Base-by-base conservation (phyloP, 345 rosid species). In the Citrus inodora region DNA sequence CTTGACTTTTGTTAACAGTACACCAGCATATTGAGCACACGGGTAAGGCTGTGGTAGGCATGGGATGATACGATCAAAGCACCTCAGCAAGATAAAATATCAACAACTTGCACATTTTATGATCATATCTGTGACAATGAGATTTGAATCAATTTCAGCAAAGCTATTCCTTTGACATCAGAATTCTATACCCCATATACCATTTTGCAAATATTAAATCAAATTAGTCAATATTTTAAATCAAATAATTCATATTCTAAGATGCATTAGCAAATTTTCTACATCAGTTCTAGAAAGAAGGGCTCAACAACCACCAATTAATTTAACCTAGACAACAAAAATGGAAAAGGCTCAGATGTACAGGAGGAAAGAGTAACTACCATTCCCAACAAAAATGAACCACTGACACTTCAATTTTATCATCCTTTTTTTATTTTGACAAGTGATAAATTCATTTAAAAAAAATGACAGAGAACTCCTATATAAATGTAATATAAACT, bases 261-360 rank as follows among this genome's bases (percentile, higher is more conserved):
- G 27, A 75, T 9, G 78, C n/a, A 62, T 25, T 64, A 65, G n/a
- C 32, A 32, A 75, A 48, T 25, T 75, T 32, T 64, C 66, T 22
- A 75, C 16, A 9, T 74, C 68, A 74, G 33, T 40, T 9, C 62
- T 61, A 14, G 62, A 61, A 38, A 24, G 40, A 53, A 58, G 53
- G 3, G 46, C 16, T 28, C 58, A 74, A 19, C 17, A 38, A 61
- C 64, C 68, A 37, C 17, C 25, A 33, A n/a, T 64, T 38, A 61
- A 74, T 7, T 25, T 38, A 74, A 62, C 2, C 27, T 33, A 72
- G 19, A 56, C 27, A 35, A 56, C 7, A 24, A 55, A 71, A 21
- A 14, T 1, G 37, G 74, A 6, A 32, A 19, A 6, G 63, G 48
- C 27, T 53, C 9, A 55, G 27, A 28, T 25, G 37, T 27, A 22